Conservation (phyloP, 2,329 filamentous ascomycete genomes). For the Fusarium buharicum region DNA sequence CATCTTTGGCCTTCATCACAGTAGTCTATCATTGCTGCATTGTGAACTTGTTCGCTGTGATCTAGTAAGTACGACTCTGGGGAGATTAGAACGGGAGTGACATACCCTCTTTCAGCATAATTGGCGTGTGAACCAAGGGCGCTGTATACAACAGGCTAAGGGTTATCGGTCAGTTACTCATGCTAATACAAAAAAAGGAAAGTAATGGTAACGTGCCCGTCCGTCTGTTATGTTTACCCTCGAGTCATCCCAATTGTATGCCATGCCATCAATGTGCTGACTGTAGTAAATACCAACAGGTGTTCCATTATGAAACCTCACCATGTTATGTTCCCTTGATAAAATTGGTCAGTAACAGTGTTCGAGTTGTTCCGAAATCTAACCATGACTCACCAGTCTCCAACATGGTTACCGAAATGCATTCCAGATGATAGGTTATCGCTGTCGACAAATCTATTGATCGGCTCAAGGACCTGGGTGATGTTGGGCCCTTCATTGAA, state of each 20-base stretch:
- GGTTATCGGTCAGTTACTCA: background rate
- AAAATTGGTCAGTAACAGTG: slow-evolving; percentile 1
- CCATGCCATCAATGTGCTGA: slow-evolving; percentile 43
- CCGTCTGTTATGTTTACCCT: slow-evolving; percentile 39
- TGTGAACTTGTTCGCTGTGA: slow-evolving; percentile 48
- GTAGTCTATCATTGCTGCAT: slow-evolving; percentile 48
- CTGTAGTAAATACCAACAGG: slow-evolving; percentile 46
- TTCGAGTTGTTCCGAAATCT: accelerated
- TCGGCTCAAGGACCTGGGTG: slow-evolving; percentile 47
- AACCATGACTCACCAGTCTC: slow-evolving; percentile 41
- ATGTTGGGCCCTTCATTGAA: slow-evolving; percentile 49
- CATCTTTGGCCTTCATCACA: slow-evolving; percentile 49
- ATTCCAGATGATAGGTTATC: slow-evolving; percentile 31
- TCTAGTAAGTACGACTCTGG: background rate
- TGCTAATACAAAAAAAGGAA: too few relatives aligned
- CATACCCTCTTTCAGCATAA: slow-evolving; percentile 47
- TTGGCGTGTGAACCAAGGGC: slow-evolving; percentile 52
- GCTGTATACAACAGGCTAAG: slow-evolving; percentile 51
- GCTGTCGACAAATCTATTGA: slow-evolving; percentile 37
- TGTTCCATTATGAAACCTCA: slow-evolving; percentile 43
- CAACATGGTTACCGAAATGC: slow-evolving; percentile 48
- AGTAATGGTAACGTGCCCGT: slow-evolving; percentile 38
- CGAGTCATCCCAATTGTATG: slow-evolving; percentile 46
- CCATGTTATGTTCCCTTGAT: slow-evolving; percentile 44
- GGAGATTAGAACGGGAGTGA: accelerated